These are phyloP conservation scores for Byssothecium circinans DNA, from an alignment of 2,329 filamentous ascomycete genomes.

Conservation along the genomic window DNA sequence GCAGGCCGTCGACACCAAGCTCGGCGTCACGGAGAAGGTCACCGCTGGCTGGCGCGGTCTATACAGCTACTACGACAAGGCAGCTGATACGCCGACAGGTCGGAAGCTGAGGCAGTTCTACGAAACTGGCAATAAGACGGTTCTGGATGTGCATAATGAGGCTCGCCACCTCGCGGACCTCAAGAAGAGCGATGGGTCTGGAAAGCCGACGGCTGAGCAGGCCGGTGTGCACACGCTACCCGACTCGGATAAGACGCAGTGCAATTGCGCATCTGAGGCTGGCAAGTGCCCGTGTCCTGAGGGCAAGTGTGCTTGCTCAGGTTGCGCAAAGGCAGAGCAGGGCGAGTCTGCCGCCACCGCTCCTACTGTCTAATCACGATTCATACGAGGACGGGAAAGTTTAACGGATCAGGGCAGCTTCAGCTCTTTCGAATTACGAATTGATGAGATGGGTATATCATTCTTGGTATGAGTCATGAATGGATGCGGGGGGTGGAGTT, in stretches of 20 bases:
- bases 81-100: constrained; percentile 81
- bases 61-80: constrained; percentile 66
- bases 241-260: constrained; percentile 48
- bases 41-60: constrained; percentile 68
- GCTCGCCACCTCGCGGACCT: constrained; percentile 84
- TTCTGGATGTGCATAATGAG: constrained; percentile 90
- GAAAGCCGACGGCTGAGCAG: constrained; percentile 40
- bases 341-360: constrained; percentile 6
- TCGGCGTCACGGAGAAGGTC: constrained; percentile 77
- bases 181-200: constrained; percentile 61
- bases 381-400: not conserved
- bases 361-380: not conserved
- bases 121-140: constrained; percentile 79
- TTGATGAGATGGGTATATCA: not conserved
- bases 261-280: constrained; percentile 51
- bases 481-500: not conserved
- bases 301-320: constrained; percentile 51
- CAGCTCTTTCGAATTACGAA: not conserved
- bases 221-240: constrained; percentile 42
- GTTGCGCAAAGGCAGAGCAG: constrained; percentile 46
- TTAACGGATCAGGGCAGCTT: not conserved
- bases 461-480: not conserved
- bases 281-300: constrained; percentile 50
- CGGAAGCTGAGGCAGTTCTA: constrained; percentile 89
- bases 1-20: constrained; percentile 79